Evolutionary conservation across 306 rosid species (phyloP).

Genomic region (Parietaria judaica): DNA sequence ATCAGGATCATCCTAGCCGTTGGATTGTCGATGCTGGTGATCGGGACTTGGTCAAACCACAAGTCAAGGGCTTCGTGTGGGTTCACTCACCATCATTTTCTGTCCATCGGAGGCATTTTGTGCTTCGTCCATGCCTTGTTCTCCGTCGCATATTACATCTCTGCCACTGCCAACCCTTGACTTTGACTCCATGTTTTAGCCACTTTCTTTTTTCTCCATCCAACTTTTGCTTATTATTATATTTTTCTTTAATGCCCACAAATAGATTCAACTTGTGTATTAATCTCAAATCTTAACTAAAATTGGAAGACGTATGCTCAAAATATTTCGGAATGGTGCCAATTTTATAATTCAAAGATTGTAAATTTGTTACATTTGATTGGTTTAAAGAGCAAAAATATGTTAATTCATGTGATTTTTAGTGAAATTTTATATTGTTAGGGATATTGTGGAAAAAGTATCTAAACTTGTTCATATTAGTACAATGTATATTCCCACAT

Average conservation of each 20-base stretch:
- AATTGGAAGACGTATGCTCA: too few species aligned
- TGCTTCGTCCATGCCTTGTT: constrained; percentile 84
- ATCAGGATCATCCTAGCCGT: constrained; percentile 60
- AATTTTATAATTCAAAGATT: too few species aligned
- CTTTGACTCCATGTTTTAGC: neutral
- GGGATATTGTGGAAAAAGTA: too few species aligned
- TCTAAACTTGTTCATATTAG: too few species aligned
- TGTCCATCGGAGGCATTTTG: constrained; percentile 86
- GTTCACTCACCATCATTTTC: constrained; percentile 80
- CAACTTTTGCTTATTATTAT: constrained; percentile 1
- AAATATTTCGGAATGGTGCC: too few species aligned
- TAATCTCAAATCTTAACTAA: too few species aligned
- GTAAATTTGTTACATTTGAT: too few species aligned
- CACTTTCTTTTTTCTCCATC: neutral
- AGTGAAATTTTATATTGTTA: too few species aligned
- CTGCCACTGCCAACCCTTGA: constrained; percentile 44
- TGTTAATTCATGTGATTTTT: too few species aligned
- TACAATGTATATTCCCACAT: too few species aligned
- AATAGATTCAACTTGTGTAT: neutral
- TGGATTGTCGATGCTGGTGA: constrained; percentile 82
- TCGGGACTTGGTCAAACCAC: constrained; percentile 78
- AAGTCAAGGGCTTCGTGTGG: constrained; percentile 74
- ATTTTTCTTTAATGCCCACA: neutral
- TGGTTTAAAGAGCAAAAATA: too few species aligned
- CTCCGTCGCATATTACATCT: constrained; percentile 63